Conservation (phyloP, 2,329 filamentous ascomycete genomes). For the Paecilomyces variotii region DNA sequence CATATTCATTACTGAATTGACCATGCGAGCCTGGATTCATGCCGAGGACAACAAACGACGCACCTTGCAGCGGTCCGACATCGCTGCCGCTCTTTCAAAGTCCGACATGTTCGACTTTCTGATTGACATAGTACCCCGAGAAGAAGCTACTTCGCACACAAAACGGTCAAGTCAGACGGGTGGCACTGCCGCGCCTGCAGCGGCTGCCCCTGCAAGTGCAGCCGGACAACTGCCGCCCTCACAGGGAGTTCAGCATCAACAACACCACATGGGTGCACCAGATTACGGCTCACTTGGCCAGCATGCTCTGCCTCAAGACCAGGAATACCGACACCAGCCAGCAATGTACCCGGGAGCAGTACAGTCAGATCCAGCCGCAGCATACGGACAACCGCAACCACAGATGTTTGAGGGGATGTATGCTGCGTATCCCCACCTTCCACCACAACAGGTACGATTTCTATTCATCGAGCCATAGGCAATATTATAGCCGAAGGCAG, state of each 20-base stretch:
- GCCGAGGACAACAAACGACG: slow-evolving; percentile 97
- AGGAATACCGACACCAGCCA: slow-evolving; percentile 71
- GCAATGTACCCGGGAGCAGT: slow-evolving; percentile 77
- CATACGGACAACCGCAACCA: slow-evolving; percentile 66
- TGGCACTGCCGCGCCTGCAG: slow-evolving; percentile 41
- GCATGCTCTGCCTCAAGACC: slow-evolving; percentile 58
- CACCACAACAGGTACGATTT: slow-evolving; percentile 66
- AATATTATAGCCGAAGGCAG: not conserved
- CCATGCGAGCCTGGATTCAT: slow-evolving; percentile 99
- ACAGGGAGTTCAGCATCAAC: slow-evolving; percentile 46
- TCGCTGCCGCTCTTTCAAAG: slow-evolving; percentile 89
- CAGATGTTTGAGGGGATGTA: slow-evolving; percentile 88
- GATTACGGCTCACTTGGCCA: slow-evolving; percentile 53
- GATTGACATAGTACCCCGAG: slow-evolving; percentile 95
- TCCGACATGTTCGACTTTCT: slow-evolving; percentile 99
- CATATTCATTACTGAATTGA: slow-evolving; percentile 97
- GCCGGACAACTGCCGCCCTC: slow-evolving; percentile 32
- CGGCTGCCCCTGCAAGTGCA: slow-evolving; percentile 17
- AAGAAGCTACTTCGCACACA: slow-evolving; percentile 79
- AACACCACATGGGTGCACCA: slow-evolving; percentile 49
- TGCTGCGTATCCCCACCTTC: slow-evolving; percentile 64
- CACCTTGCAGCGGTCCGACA: slow-evolving; percentile 90
- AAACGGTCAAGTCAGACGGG: slow-evolving; percentile 57
- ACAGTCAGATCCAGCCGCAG: slow-evolving; percentile 60
- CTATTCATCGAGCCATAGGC: slow-evolving; percentile 2